Evolutionary conservation across 1,284 basidiomycete genomes (phyloP), one percentile per base, ranked within the genome.

Genomic region (Puccinia sorghi): DNA sequence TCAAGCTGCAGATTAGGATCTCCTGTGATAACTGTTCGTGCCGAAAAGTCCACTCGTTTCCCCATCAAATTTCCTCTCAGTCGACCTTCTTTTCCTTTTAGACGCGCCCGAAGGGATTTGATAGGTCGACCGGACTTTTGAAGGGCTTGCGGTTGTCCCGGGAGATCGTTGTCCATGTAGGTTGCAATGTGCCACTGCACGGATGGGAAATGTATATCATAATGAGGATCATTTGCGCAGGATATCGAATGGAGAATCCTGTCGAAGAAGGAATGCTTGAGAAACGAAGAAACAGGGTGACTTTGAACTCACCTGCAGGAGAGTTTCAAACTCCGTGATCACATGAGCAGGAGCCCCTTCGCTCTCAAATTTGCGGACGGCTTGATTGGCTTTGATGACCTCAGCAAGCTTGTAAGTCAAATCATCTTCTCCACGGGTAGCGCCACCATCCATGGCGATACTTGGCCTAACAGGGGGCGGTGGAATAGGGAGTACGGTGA

Each of bases 101-200:
- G 88, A 81, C 97, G 92, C 5, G 96, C 94, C 81, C 97, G 93
- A 83, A 99, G 97, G 54, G 97, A 96, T 86, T 99, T 99, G 82
- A 99, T 92, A 9, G 97, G 96, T 80, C 97, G 90, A 48, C 97
- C 97, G 43, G 94, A 97, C 85, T 99, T 99, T 84, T 99, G 97
- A 83, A 97, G 86, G 0, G 96, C 94, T 84, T 98, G 95, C 0
- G 97, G 97, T 57, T 98, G 94, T 79, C 97, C 97, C 43, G 97
- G 94, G 81, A 99, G 96, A 84, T 99, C 95, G 84, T 99, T 99
- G 85, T 99, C 97, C 96, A 99, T 99, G 84, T 99, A 99, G 0
- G 97, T 99, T 8, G 96, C 97, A 80, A 97, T 94, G 84, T 99
- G 97, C 85, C 96, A 99, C 90, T 56, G 52, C 6, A 57, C 3